phyloP scores from a whole-genome alignment of 192 early-diverging fungal species.

The Linnemannia zychae region DNA sequence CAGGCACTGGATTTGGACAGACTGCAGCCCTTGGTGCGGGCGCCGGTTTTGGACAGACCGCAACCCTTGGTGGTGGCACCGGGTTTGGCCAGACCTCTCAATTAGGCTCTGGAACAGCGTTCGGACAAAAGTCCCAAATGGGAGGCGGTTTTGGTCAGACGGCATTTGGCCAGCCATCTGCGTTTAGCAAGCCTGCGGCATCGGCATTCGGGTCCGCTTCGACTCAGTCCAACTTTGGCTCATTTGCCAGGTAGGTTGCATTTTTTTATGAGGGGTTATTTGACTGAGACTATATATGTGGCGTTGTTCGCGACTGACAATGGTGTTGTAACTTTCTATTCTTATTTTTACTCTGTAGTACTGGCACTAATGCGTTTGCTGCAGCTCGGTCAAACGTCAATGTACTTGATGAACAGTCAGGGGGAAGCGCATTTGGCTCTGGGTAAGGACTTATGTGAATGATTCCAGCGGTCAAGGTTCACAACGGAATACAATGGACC shows the following conservation, averaged over 20 bases:
- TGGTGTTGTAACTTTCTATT: background rate
- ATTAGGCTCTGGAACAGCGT: conserved; percentile 11
- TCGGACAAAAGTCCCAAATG: conserved; percentile 12
- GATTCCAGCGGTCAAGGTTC: background rate
- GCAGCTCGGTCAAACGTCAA: conserved; percentile 28
- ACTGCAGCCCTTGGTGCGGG: conserved; percentile 21
- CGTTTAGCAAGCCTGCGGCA: background rate
- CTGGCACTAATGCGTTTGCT: conserved; percentile 43
- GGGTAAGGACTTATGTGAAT: conserved; percentile 7
- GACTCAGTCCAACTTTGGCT: conserved; percentile 49
- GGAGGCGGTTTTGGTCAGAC: conserved; percentile 33
- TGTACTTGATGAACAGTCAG: conserved; percentile 32
- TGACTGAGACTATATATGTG: background rate
- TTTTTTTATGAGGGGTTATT: background rate
- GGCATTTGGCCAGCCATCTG: conserved; percentile 20
- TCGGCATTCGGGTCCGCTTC: conserved; percentile 17
- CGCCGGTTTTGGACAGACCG: conserved; percentile 33
- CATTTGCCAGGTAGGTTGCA: conserved; percentile 39
- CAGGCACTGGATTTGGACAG: conserved; percentile 33
- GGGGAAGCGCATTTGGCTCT: conserved; percentile 19
- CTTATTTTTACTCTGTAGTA: conserved; percentile 6
- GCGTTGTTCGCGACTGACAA: background rate
- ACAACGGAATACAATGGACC: background rate
- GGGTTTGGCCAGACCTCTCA: conserved; percentile 31
- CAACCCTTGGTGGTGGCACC: conserved; percentile 14